Evolutionary conservation across 768 basidiomycete genomes (phyloP).

Genomic region (Albatrellus ellisii): DNA sequence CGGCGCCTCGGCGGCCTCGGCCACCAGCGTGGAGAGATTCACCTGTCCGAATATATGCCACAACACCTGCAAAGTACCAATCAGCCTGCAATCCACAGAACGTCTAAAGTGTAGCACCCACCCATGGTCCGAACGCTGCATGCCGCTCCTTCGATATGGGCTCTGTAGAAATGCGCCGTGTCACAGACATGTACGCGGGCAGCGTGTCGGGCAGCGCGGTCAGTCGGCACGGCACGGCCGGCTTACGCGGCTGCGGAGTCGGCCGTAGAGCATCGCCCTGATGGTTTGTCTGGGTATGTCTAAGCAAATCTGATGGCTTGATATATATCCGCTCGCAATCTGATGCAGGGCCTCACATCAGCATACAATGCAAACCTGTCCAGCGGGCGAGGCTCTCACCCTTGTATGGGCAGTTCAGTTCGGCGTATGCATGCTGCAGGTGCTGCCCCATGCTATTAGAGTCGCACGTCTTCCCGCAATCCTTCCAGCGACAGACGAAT

Average conservation of each 20-base stretch:
- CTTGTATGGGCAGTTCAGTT: neutral
- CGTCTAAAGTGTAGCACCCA: neutral
- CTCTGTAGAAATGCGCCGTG: neutral
- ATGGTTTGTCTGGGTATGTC: neutral
- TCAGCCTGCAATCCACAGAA: neutral
- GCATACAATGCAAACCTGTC: neutral
- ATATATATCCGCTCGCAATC: neutral
- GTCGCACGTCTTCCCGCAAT: neutral
- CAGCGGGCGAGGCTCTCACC: neutral
- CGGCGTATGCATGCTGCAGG: neutral
- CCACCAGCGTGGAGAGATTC: neutral
- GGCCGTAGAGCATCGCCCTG: neutral
- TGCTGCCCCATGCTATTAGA: neutral
- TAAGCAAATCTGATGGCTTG: neutral
- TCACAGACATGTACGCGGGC: conserved; percentile 1
- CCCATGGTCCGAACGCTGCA: conserved; percentile 1
- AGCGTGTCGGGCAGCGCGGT: neutral
- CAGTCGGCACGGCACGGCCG: neutral
- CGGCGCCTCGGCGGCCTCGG: neutral
- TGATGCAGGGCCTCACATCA: neutral
- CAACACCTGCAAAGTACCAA: neutral
- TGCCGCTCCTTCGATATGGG: conserved; percentile 1
- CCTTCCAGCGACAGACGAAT: neutral
- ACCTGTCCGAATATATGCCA: conserved; percentile 1
- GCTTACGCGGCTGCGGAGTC: neutral